phyloP scores from a whole-genome alignment of 441 rosid genomes.

The Brassica balearica region DNA sequence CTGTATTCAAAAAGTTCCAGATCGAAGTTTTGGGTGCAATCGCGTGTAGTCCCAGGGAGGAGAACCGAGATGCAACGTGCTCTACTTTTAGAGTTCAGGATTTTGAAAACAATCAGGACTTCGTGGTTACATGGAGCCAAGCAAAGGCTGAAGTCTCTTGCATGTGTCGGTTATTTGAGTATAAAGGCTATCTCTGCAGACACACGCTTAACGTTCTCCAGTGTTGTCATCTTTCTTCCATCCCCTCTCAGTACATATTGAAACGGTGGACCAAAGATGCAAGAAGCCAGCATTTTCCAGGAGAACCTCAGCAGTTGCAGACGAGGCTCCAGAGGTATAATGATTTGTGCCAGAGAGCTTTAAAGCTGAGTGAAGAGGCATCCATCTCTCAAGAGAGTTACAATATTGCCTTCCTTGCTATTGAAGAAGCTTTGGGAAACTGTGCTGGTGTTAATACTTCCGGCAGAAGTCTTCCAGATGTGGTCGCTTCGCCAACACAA shows the following conservation, averaged over 20 bases:
- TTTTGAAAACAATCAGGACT: conserved; percentile 74
- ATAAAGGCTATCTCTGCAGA: conserved; percentile 86
- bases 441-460: conserved; percentile 68
- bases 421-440: conserved; percentile 75
- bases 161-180: conserved; percentile 75
- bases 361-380: conserved; percentile 80
- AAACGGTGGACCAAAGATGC: conserved; percentile 91
- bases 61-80: conserved; percentile 68
- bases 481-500: conserved; percentile 67
- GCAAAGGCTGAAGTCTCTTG: conserved; percentile 75
- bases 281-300: conserved; percentile 59
- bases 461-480: conserved; percentile 66
- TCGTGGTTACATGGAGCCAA: conserved; percentile 72
- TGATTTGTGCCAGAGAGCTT: conserved; percentile 69
- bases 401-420: conserved; percentile 61
- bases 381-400: conserved; percentile 85
- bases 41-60: conserved; percentile 89
- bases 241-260: conserved; percentile 74
- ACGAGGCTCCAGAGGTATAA: conserved; percentile 79
- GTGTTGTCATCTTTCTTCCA: conserved; percentile 74
- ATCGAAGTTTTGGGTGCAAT: conserved; percentile 84
- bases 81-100: conserved; percentile 74
- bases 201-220: conserved; percentile 91
- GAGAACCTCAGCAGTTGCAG: conserved; percentile 67
- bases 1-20: conserved; percentile 82